Percentiles rank a stretch among this genome's conserved stretches.
phyloP scores from a whole-genome alignment of 2,329 filamentous ascomycete genomes.

The Madurella fahalii region DNA sequence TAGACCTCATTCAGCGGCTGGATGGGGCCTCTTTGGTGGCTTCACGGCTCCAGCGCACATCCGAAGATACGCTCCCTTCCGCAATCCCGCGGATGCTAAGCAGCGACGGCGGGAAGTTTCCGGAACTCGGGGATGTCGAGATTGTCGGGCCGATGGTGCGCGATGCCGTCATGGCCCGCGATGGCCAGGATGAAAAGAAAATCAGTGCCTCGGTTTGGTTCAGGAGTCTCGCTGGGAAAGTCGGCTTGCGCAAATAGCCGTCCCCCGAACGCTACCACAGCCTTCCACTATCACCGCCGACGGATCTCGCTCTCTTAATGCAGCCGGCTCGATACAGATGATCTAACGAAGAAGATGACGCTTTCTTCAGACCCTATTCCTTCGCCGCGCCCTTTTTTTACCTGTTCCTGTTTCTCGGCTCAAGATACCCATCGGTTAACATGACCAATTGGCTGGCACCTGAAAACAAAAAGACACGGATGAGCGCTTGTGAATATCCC shows the following conservation, averaged over 20 bases:
- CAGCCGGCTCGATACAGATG: neutral
- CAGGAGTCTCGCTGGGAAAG: conserved; percentile 46
- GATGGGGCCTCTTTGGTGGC: conserved; percentile 29
- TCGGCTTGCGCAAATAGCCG: conserved; percentile 32
- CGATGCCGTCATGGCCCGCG: conserved; percentile 49
- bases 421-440: neutral
- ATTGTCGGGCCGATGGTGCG: conserved; percentile 89
- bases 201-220: conserved; percentile 43
- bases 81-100: conserved; percentile 64
- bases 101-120: conserved; percentile 76
- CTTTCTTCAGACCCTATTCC: neutral
- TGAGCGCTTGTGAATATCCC: neutral
- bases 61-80: conserved; percentile 56
- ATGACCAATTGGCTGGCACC: neutral
- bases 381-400: neutral
- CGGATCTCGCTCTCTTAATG: neutral
- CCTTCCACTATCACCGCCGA: neutral
- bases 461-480: neutral
- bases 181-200: conserved; percentile 39
- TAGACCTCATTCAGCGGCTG: conserved; percentile 56
- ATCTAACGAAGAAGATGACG: neutral
- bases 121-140: conserved; percentile 80
- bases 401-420: neutral
- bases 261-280: neutral
- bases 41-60: conserved; percentile 34